Conservation (phyloP, 768 basidiomycete genomes). For the Boletus patriciae region DNA sequence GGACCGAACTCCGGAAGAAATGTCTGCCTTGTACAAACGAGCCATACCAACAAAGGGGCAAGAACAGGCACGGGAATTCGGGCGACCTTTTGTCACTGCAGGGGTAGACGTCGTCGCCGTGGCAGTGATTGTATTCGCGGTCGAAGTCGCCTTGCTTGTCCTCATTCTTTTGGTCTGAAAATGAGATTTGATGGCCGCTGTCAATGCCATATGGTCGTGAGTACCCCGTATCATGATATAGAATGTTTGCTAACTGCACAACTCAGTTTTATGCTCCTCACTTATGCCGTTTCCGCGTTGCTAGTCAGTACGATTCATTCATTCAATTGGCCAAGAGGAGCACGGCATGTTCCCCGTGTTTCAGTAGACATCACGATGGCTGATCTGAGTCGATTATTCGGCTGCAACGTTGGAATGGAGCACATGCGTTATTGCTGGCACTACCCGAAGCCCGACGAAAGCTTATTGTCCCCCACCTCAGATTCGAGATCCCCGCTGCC, state of each 20-base stretch:
- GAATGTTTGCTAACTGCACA: background rate
- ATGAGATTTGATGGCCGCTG: slow-evolving; percentile 11
- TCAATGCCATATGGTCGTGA: slow-evolving; percentile 12
- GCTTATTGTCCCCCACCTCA: slow-evolving; percentile 6
- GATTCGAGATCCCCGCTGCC: slow-evolving; percentile 28
- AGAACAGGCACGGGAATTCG: slow-evolving; percentile 61
- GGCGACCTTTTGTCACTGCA: slow-evolving; percentile 76
- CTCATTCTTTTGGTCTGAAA: slow-evolving; percentile 47
- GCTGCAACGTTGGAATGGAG: background rate
- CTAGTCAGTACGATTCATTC: slow-evolving; percentile 7
- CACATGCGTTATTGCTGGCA: background rate
- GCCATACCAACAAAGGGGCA: slow-evolving; percentile 61
- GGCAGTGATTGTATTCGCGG: slow-evolving; percentile 54
- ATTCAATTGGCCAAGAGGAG: slow-evolving; percentile 12
- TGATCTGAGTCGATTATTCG: background rate
- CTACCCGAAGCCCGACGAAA: slow-evolving; percentile 6
- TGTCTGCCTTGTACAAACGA: slow-evolving; percentile 27
- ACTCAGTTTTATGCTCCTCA: background rate
- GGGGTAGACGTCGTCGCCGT: slow-evolving; percentile 69
- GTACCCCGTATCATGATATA: background rate
- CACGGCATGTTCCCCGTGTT: background rate
- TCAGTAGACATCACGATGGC: background rate
- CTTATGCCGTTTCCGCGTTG: background rate
- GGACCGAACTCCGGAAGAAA: slow-evolving; percentile 47
- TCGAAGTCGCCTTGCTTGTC: slow-evolving; percentile 66